phyloP scores from a whole-genome alignment of 106 monocot genomes.

The Apostasia shenzhenica region DNA sequence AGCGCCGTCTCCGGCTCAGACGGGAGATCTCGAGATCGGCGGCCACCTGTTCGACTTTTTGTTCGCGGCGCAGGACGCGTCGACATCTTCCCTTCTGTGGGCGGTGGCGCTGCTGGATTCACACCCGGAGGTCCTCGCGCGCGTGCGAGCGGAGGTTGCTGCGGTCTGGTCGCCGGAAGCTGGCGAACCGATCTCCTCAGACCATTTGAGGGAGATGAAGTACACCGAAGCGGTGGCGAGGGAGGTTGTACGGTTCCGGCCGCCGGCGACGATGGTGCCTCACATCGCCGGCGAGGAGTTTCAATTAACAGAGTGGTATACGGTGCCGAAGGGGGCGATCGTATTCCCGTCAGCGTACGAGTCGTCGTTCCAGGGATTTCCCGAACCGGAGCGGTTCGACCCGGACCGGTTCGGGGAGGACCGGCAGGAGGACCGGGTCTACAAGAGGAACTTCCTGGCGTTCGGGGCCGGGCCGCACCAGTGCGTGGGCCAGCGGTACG shows the following conservation, averaged over 20 bases:
- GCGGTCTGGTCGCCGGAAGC: slow-evolving; percentile 47
- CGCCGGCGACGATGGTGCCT: slow-evolving; percentile 92
- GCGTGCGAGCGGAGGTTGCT: slow-evolving; percentile 67
- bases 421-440: slow-evolving; percentile 60
- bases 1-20: slow-evolving; percentile 16
- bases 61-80: slow-evolving; percentile 94
- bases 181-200: slow-evolving; percentile 52
- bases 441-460: slow-evolving; percentile 66
- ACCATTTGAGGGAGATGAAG: slow-evolving; percentile 38
- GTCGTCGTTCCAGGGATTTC: slow-evolving; percentile 86
- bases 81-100: slow-evolving; percentile 91
- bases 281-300: slow-evolving; percentile 73
- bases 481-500: slow-evolving; percentile 91
- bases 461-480: slow-evolving; percentile 95
- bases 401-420: slow-evolving; percentile 76
- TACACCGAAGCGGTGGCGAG: slow-evolving; percentile 79
- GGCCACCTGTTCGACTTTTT: slow-evolving; percentile 91
- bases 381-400: slow-evolving; percentile 75
- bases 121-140: slow-evolving; percentile 59
- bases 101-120: slow-evolving; percentile 79
- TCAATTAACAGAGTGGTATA: slow-evolving; percentile 72
- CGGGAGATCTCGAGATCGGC: slow-evolving; percentile 44
- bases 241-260: slow-evolving; percentile 74
- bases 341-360: slow-evolving; percentile 86
- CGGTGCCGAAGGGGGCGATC: slow-evolving; percentile 80